Conservation (phyloP, 2,329 filamentous ascomycete species). For the Fusarium penzigii region DNA sequence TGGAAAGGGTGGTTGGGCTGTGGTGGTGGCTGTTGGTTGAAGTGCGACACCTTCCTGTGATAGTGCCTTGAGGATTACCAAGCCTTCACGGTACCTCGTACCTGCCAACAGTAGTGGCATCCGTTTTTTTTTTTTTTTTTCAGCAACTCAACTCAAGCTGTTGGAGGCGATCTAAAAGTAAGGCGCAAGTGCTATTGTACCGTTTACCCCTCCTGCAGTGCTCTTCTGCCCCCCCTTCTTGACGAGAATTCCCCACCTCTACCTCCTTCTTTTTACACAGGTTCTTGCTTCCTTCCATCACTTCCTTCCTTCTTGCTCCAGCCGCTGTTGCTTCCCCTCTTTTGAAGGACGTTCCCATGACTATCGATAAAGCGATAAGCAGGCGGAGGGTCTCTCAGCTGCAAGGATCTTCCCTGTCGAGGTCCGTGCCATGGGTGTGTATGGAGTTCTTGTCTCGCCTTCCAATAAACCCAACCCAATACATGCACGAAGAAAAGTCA, state of each 20-base stretch:
- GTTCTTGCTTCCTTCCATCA: conserved; percentile 7
- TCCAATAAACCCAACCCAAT: background rate
- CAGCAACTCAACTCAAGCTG: no score
- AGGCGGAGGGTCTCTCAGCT: conserved; percentile 8
- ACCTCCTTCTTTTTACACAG: background rate
- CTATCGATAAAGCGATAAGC: conserved; percentile 21
- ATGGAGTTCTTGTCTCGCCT: background rate
- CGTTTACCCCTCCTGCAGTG: background rate
- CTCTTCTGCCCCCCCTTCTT: conserved; percentile 1
- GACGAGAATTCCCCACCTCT: background rate
- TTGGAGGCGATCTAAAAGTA: no score
- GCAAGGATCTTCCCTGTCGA: conserved; percentile 8
- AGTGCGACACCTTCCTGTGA: background rate
- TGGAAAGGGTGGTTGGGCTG: background rate
- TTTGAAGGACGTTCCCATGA: conserved; percentile 18
- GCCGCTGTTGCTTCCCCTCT: conserved; percentile 20
- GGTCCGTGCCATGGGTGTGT: background rate
- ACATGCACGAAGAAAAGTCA: background rate
- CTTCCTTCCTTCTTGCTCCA: conserved; percentile 8
- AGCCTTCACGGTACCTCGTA: no score
- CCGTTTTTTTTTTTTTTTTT: no score
- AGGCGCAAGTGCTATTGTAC: background rate
- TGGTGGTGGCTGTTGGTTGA: background rate
- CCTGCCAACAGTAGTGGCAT: no score
- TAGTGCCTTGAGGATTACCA: background rate